Percentiles rank a stretch among this genome's conserved stretches.
Conservation (phyloP, 2,329 filamentous ascomycete species). For the Colletotrichum australisinense region DNA sequence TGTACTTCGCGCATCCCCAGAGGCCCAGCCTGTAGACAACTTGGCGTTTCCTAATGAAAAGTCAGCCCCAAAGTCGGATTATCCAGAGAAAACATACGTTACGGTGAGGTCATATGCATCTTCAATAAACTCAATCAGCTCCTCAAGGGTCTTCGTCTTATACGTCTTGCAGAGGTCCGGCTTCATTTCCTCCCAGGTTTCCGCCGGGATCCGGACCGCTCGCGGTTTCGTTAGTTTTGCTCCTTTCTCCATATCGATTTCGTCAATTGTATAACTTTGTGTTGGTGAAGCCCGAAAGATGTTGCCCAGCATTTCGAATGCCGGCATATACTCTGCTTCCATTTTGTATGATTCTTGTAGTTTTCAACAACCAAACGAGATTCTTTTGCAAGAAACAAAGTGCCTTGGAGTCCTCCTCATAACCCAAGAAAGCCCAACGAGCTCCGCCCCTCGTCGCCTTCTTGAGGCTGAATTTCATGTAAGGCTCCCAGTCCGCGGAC, state of each 20-base stretch:
- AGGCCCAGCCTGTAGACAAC: slow-evolving; percentile 44
- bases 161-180: too few relatives aligned
- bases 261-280: not conserved
- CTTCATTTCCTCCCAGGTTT: not conserved
- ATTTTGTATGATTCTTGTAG: not conserved
- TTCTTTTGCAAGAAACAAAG: not conserved
- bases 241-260: not conserved
- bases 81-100: too few relatives aligned
- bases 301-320: too few relatives aligned
- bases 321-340: too few relatives aligned
- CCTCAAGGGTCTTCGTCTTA: too few relatives aligned
- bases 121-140: too few relatives aligned
- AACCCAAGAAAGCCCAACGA: not conserved
- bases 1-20: slow-evolving; percentile 44
- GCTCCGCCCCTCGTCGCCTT: not conserved
- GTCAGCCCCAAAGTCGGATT: too few relatives aligned
- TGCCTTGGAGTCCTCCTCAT: not conserved
- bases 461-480: slow-evolving; percentile 1
- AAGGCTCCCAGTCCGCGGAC: slow-evolving; percentile 4
- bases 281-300: not conserved
- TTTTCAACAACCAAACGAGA: not conserved
- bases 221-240: not conserved
- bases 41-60: slow-evolving; percentile 46
- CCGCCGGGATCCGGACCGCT: not conserved
- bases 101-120: too few relatives aligned